Conservation (phyloP, 768 basidiomycete genomes). For the Leccinum barrowsii region DNA sequence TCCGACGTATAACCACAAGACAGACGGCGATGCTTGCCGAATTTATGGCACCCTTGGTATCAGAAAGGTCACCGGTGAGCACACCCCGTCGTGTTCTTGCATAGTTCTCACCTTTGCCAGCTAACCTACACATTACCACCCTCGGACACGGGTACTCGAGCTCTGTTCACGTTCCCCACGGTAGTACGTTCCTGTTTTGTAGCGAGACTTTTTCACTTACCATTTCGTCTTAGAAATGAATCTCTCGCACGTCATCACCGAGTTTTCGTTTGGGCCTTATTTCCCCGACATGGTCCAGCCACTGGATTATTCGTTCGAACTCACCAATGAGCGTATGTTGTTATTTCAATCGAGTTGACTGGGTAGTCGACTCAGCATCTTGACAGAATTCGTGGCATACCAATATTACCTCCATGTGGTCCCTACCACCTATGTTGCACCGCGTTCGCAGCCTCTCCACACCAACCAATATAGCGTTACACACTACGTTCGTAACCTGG, state of each 20-base stretch:
- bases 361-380: not conserved
- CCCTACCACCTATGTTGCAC: slow-evolving; percentile 87
- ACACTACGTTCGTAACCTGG: slow-evolving; percentile 76
- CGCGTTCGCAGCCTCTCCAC: slow-evolving; percentile 56
- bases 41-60: slow-evolving; percentile 79
- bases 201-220: not conserved
- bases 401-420: slow-evolving; percentile 96
- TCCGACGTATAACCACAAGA: slow-evolving; percentile 69
- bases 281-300: slow-evolving; percentile 96
- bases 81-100: not conserved
- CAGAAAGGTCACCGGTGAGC: slow-evolving; percentile 83
- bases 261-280: slow-evolving; percentile 95
- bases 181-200: slow-evolving; percentile 45
- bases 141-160: slow-evolving; percentile 93
- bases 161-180: slow-evolving; percentile 83
- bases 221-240: slow-evolving; percentile 74
- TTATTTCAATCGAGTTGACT: not conserved
- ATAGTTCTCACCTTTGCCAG: slow-evolving; percentile 32
- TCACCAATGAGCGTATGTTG: slow-evolving; percentile 56
- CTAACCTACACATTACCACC: slow-evolving; percentile 92
- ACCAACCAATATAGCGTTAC: slow-evolving; percentile 95
- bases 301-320: slow-evolving; percentile 84
- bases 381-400: slow-evolving; percentile 79
- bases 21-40: slow-evolving; percentile 76
- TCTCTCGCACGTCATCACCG: slow-evolving; percentile 91